These are phyloP conservation scores for Borovskyia barvae DNA, from an alignment of 208 protist genomes.

Conservation along the genomic window DNA sequence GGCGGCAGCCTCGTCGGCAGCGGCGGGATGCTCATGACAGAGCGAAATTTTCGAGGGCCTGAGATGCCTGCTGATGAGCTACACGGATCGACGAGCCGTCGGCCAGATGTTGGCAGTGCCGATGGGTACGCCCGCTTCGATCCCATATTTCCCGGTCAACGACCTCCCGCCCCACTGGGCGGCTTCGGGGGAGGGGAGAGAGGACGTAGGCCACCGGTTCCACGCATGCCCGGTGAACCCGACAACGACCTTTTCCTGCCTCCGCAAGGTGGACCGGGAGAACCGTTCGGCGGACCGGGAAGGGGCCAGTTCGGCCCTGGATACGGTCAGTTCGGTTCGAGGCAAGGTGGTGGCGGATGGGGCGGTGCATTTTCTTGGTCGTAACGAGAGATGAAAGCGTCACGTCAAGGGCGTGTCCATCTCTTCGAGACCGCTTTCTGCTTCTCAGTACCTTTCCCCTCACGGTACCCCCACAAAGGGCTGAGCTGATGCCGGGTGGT, in stretches of 20 bases:
- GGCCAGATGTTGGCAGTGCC: neutral
- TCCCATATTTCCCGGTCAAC: conserved; percentile 77
- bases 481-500: no score
- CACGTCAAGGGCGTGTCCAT: no score
- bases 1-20: conserved; percentile 34
- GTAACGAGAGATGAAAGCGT: no score
- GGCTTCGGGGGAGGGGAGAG: conserved; percentile 2
- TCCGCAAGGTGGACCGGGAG: conserved; percentile 25
- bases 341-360: conserved; percentile 7
- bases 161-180: conserved; percentile 10
- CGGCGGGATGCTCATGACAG: conserved; percentile 57
- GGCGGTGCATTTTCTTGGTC: conserved; percentile 13
- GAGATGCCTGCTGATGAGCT: neutral
- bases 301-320: conserved; percentile 54
- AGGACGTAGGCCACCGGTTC: conserved; percentile 7
- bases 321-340: conserved; percentile 11
- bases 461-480: no score
- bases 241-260: conserved; percentile 68
- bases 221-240: conserved; percentile 73
- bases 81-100: neutral
- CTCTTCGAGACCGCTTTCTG: no score
- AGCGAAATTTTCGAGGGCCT: conserved; percentile 32
- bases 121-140: conserved; percentile 58
- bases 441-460: no score
- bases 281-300: conserved; percentile 50